These are phyloP conservation scores for Blastobotrys ciferrii DNA, from an alignment of 1,139 yeast genomes.

Conservation along the genomic window DNA sequence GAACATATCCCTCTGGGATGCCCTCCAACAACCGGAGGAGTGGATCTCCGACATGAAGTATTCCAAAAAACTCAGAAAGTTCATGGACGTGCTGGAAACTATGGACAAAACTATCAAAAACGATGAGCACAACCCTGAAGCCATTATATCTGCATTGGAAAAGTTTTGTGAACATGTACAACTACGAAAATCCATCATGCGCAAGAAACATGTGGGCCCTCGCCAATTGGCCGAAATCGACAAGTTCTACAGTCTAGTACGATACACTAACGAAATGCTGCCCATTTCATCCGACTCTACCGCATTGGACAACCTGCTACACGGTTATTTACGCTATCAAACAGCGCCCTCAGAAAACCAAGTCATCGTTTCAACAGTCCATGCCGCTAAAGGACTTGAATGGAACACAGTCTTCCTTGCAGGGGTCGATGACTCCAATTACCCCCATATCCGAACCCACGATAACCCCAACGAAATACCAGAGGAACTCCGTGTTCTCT, in stretches of 20 bases:
- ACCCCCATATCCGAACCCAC: conserved; percentile 42
- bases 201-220: background rate
- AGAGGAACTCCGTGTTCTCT: conserved; percentile 78
- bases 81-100: background rate
- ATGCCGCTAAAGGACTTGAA: conserved; percentile 84
- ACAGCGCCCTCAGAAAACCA: conserved; percentile 18
- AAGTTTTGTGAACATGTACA: conserved; percentile 1
- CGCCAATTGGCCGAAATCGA: conserved; percentile 1
- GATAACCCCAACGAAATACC: conserved; percentile 35
- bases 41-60: conserved; percentile 13
- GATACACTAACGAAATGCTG: background rate
- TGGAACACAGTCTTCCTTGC: conserved; percentile 88
- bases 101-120: conserved; percentile 1
- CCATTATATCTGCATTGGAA: conserved; percentile 7
- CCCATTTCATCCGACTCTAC: background rate
- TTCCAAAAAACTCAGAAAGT: conserved; percentile 14
- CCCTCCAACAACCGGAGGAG: conserved; percentile 7
- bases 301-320: conserved; percentile 15
- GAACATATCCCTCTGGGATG: conserved; percentile 16
- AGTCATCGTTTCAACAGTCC: conserved; percentile 65
- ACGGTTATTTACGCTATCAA: conserved; percentile 16
- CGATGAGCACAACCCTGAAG: background rate
- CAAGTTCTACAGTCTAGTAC: conserved; percentile 9
- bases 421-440: conserved; percentile 56
- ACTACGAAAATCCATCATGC: background rate